Conservation (phyloP, 352 stramenopile species). For the Globisporangium uncinulatum region DNA sequence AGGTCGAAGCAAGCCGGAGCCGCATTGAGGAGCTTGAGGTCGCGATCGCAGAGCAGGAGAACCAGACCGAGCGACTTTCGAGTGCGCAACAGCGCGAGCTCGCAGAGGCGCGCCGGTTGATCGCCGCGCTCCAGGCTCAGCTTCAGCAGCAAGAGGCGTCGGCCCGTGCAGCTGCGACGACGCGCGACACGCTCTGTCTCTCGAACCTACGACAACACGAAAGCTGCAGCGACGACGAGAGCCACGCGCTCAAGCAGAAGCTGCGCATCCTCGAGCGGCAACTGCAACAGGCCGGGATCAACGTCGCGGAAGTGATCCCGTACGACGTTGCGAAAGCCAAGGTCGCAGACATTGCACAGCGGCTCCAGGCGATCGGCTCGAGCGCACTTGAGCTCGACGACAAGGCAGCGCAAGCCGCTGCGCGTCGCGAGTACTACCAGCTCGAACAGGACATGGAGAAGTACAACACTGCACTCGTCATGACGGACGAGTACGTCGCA, state of each 20-base stretch:
- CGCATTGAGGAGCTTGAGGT: slow-evolving; percentile 55
- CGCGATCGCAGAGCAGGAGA: slow-evolving; percentile 50
- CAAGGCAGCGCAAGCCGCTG: slow-evolving; percentile 33
- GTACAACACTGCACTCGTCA: slow-evolving; percentile 85
- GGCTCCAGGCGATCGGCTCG: slow-evolving; percentile 81
- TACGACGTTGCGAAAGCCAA: slow-evolving; percentile 80
- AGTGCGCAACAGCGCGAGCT: slow-evolving; percentile 54
- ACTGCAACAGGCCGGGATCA: slow-evolving; percentile 68
- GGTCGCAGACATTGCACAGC: slow-evolving; percentile 68
- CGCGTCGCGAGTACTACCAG: slow-evolving; percentile 82
- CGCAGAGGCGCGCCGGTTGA: slow-evolving; percentile 46
- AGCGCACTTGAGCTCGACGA: slow-evolving; percentile 53
- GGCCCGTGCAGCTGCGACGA: slow-evolving; percentile 36
- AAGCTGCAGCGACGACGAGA: slow-evolving; percentile 34
- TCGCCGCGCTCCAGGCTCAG: slow-evolving; percentile 46
- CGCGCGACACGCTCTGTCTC: slow-evolving; percentile 57
- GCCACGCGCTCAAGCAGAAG: slow-evolving; percentile 50
- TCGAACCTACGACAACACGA: slow-evolving; percentile 38
- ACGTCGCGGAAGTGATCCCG: slow-evolving; percentile 85
- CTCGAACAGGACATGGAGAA: slow-evolving; percentile 90
- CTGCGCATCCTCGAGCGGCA: slow-evolving; percentile 70
- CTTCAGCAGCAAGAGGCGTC: slow-evolving; percentile 53
- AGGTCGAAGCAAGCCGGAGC: slow-evolving; percentile 54
- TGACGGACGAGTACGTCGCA: slow-evolving; percentile 87
- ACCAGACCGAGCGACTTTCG: slow-evolving; percentile 48